phyloP scores from a whole-genome alignment of 352 stramenopile species.

The Phytophthora cactorum region DNA sequence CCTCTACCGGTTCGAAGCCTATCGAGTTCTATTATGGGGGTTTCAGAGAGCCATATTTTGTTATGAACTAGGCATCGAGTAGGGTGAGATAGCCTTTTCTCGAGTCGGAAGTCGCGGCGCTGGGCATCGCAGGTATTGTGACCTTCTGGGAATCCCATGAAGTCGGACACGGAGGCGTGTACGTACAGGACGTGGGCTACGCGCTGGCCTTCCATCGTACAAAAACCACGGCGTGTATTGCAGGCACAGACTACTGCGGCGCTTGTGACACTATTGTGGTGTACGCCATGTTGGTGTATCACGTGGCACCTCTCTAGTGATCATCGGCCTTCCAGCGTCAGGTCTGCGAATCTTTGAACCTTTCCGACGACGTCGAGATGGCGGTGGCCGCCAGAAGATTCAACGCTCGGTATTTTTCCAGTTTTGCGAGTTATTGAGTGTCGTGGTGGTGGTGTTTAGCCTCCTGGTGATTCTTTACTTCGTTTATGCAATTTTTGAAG shows the following conservation, averaged over 20 bases:
- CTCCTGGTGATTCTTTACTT: slow-evolving; percentile 72
- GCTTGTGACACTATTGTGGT: slow-evolving; percentile 68
- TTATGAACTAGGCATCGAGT: too few relatives aligned
- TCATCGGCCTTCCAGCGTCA: slow-evolving; percentile 73
- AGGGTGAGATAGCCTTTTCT: too few relatives aligned
- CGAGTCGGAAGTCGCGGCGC: slow-evolving; percentile 23
- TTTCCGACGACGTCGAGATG: slow-evolving; percentile 53
- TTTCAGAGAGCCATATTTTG: too few relatives aligned
- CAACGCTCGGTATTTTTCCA: slow-evolving; percentile 80
- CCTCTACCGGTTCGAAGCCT: too few relatives aligned
- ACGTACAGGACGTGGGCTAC: slow-evolving; percentile 45
- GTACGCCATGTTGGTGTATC: slow-evolving; percentile 77
- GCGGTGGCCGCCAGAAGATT: slow-evolving; percentile 59
- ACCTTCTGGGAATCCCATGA: slow-evolving; percentile 49
- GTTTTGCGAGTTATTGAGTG: slow-evolving; percentile 69
- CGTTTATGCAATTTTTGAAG: slow-evolving; percentile 61
- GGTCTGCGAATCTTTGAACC: slow-evolving; percentile 71
- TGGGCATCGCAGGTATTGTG: slow-evolving; percentile 54
- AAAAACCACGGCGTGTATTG: slow-evolving; percentile 33
- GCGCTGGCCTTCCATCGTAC: slow-evolving; percentile 56
- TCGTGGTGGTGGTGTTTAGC: slow-evolving; percentile 58
- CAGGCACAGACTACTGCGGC: slow-evolving; percentile 43
- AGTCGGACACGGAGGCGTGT: slow-evolving; percentile 54
- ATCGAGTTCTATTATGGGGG: too few relatives aligned
- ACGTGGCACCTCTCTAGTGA: slow-evolving; percentile 60